phyloP scores from a whole-genome alignment of 78 protist genomes.

The Guillardia theta region DNA sequence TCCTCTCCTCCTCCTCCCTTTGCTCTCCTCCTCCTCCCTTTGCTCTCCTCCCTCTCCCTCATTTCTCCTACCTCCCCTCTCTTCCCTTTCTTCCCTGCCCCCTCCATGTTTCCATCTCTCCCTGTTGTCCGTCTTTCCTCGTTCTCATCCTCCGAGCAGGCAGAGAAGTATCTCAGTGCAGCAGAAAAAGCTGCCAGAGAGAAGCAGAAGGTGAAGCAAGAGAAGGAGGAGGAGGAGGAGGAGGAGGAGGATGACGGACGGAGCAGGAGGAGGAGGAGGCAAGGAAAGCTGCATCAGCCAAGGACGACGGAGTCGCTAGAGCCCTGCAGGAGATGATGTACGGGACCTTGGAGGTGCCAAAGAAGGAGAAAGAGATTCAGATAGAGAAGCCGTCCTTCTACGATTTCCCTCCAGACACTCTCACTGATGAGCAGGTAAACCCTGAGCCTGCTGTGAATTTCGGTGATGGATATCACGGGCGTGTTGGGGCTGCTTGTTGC shows the following conservation, averaged over 20 bases:
- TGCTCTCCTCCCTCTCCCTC: too few species aligned
- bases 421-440: slow-evolving; percentile 39
- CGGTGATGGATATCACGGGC: too few species aligned
- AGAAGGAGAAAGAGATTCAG: not conserved
- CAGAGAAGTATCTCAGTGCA: not conserved
- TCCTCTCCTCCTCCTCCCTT: too few species aligned
- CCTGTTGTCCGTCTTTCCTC: too few species aligned
- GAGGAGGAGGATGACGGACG: not conserved
- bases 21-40: too few species aligned
- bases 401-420: not conserved
- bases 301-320: not conserved
- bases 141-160: too few species aligned
- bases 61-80: too few species aligned
- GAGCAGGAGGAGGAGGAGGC: slow-evolving; percentile 4
- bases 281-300: not conserved
- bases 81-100: too few species aligned
- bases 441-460: too few species aligned
- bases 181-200: not conserved
- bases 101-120: too few species aligned
- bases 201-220: not conserved
- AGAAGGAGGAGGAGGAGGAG: not conserved
- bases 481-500: too few species aligned
- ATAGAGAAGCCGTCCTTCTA: not conserved
- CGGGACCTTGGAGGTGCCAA: slow-evolving; percentile 17
- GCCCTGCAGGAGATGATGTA: slow-evolving; percentile 5